A percentile compares a stretch with the other conserved stretches of the same genome.
Evolutionary conservation across 2,329 filamentous ascomycete genomes (phyloP).

Genomic region (Paracamarosporium sp.): DNA sequence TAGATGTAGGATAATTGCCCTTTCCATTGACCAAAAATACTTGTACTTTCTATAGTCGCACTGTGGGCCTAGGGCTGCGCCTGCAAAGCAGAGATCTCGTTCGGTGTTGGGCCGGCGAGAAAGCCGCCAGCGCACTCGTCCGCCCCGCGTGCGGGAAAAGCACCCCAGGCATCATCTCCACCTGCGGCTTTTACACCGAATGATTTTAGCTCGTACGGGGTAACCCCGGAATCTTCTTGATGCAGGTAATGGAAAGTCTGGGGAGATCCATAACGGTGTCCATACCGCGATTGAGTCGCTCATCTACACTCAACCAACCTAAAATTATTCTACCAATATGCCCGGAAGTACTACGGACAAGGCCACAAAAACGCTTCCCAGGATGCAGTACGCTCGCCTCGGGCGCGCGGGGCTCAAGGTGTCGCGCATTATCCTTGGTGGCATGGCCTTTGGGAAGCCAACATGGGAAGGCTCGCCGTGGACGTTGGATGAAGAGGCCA

Average conservation of each 20-base stretch:
- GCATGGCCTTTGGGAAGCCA: slow-evolving; percentile 29
- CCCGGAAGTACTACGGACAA: neutral
- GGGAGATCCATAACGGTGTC: neutral
- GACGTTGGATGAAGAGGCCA: slow-evolving; percentile 43
- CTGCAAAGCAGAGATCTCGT: neutral
- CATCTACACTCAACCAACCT: neutral
- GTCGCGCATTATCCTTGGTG: slow-evolving; percentile 37
- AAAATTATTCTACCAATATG: neutral
- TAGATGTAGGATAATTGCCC: neutral
- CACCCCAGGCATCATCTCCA: neutral
- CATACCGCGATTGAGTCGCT: neutral
- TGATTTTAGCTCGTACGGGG: neutral
- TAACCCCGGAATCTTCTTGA: neutral
- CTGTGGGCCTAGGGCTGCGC: neutral
- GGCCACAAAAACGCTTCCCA: neutral
- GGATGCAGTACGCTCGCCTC: neutral
- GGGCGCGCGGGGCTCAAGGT: slow-evolving; percentile 48
- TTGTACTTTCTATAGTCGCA: neutral
- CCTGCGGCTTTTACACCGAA: neutral
- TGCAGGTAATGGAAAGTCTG: neutral
- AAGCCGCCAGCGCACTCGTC: neutral
- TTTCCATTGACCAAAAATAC: neutral
- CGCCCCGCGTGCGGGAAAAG: neutral
- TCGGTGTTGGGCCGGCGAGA: neutral
- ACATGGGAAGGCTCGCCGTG: slow-evolving; percentile 26